phyloP scores from a whole-genome alignment of 2,329 filamentous ascomycete genomes.

The Cladosporium velox region DNA sequence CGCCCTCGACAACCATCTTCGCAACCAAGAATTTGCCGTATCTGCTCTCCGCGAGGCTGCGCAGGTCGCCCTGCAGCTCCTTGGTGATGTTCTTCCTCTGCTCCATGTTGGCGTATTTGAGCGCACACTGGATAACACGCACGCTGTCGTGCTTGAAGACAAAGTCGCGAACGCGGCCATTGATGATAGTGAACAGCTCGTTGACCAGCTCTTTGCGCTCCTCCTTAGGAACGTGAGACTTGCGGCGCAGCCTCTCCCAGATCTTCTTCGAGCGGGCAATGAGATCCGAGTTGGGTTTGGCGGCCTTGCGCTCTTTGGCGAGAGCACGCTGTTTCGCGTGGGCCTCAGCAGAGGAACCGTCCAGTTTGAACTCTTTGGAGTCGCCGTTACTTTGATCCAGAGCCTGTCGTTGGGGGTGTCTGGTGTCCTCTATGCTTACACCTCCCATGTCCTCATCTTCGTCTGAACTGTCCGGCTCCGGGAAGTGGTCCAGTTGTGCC shows the following conservation, averaged over 20 bases:
- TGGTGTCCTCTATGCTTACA: conserved; percentile 15
- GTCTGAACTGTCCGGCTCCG: conserved; percentile 32
- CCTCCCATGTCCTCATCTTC: conserved; percentile 26
- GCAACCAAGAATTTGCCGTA: conserved; percentile 98
- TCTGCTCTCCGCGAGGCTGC: conserved; percentile 83
- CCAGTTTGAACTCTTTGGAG: conserved; percentile 38
- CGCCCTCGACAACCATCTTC: conserved; percentile 91
- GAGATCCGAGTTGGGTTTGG: conserved; percentile 89
- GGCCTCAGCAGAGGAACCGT: conserved; percentile 77
- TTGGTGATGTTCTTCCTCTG: conserved; percentile 83
- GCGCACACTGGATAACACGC: conserved; percentile 91
- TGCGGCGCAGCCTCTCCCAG: conserved; percentile 90
- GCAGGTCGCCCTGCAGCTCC: conserved; percentile 83
- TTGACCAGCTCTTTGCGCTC: conserved; percentile 84
- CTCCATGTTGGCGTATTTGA: conserved; percentile 88
- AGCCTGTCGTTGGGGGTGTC: conserved; percentile 10
- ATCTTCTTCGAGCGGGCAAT: conserved; percentile 91
- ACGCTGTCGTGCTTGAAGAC: conserved; percentile 98
- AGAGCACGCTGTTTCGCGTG: conserved; percentile 92
- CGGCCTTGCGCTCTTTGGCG: conserved; percentile 82
- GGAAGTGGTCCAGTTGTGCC: conserved; percentile 23
- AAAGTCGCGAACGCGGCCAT: conserved; percentile 88
- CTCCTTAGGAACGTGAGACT: conserved; percentile 88
- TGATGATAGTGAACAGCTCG: conserved; percentile 89
- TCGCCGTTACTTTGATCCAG: conserved; percentile 29